Evolutionary conservation across 352 stramenopile genomes (phyloP), one percentile per base, ranked within the genome.

Genomic region (Blastocystis sp.): DNA sequence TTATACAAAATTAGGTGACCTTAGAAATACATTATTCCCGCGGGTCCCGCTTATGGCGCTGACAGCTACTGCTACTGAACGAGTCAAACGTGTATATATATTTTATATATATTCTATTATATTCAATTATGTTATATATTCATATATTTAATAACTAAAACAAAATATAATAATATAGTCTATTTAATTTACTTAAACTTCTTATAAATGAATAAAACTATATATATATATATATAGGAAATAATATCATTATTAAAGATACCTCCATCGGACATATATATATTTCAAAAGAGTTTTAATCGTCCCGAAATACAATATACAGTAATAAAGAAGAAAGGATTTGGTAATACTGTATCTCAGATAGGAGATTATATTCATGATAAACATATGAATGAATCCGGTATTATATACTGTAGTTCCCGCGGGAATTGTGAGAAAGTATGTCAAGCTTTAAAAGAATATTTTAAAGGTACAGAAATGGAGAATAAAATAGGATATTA

Each of bases 51-150:
- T 93, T 33, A 68, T 94, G 1, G 84, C 81, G 2, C 77, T 94
- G 25, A 94, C 85, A 2, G 85, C 85, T 0, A 94, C 85, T 7
- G 85, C 85, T 7, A 86, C 78, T 19, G 66, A 59, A 6, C 69
- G 67, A 16, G 80, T 62, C 16, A 62, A 62, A 27, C 37, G 39
- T 18, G 36, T 43, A 23, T 4, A 4, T 43, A 23, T 9, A 23
- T 10, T 4, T 9, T 0, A 23, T 4, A 4, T 23, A 0, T 9
- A 4, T 43, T 18, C n/a, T n/a, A n/a, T n/a, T n/a, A n/a, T n/a
- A n/a, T n/a, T n/a, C n/a, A n/a, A n/a, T n/a, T n/a, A n/a, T n/a
- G n/a, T n/a, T n/a, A n/a, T n/a, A n/a, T n/a, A n/a, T n/a, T n/a
- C n/a, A n/a, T n/a, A n/a, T n/a, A n/a, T n/a, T n/a, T n/a, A n/a